Evolutionary conservation across 2,329 filamentous ascomycete species (phyloP).

Genomic region (Apiospora saccharicola): DNA sequence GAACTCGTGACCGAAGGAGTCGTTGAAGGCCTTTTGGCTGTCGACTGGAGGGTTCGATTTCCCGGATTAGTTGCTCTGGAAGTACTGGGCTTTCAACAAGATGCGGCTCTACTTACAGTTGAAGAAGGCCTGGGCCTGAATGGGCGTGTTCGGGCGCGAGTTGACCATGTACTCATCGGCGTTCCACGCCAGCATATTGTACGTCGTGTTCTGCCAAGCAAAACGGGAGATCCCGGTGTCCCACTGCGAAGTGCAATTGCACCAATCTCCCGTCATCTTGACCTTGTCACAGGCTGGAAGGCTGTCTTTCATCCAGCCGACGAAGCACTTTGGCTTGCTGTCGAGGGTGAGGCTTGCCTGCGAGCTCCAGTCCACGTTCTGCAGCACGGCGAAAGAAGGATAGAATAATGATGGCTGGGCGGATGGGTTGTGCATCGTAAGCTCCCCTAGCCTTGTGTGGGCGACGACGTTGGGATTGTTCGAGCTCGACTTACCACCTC

Average conservation of each 20-base stretch:
- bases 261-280: not conserved
- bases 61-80: too few species aligned
- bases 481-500: not conserved
- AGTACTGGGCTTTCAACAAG: too few species aligned
- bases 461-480: not conserved
- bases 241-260: not conserved
- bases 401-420: too few species aligned
- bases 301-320: not conserved
- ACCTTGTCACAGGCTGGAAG: not conserved
- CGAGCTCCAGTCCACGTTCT: not conserved
- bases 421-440: too few species aligned
- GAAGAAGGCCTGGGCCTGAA: slow-evolving; percentile 14
- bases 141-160: not conserved
- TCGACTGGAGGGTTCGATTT: not conserved
- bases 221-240: not conserved
- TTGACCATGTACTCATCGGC: not conserved
- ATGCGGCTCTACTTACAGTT: not conserved
- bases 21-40: not conserved
- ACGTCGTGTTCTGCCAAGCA: slow-evolving; percentile 8
- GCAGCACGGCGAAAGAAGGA: slow-evolving; percentile 1
- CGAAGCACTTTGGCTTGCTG: slow-evolving; percentile 12
- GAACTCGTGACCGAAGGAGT: not conserved
- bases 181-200: not conserved
- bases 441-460: too few species aligned
- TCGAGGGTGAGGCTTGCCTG: slow-evolving; percentile 10